Evolutionary conservation across 2,329 filamentous ascomycete species (phyloP).

Genomic region (Stenocarpella maydis): DNA sequence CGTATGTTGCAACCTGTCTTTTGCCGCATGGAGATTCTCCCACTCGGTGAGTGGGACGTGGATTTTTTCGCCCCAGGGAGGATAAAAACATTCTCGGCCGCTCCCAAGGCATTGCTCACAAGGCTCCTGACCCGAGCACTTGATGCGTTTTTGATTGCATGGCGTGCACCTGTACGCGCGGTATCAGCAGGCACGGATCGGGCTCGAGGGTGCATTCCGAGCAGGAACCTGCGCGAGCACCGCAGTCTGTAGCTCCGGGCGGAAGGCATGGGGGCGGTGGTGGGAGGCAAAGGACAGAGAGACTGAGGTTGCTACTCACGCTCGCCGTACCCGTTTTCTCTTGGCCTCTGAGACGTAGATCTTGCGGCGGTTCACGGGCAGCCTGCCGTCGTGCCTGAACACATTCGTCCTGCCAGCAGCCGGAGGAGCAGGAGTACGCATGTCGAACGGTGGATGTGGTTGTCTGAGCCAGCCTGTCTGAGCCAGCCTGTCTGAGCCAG

Average conservation of each 20-base stretch:
- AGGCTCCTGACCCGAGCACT: constrained; percentile 59
- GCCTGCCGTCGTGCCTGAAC: constrained; percentile 42
- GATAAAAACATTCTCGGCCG: constrained; percentile 55
- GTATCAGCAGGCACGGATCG: constrained; percentile 22
- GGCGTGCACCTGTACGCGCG: constrained; percentile 54
- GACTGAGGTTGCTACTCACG: constrained; percentile 48
- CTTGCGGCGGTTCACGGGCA: constrained; percentile 60
- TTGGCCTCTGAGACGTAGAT: constrained; percentile 56
- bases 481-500: constrained; percentile 11
- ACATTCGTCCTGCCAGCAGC: background rate
- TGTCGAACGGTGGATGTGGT: constrained; percentile 2
- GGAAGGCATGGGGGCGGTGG: too few species aligned
- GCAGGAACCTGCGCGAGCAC: background rate
- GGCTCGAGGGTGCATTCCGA: background rate
- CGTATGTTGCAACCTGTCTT: constrained; percentile 51
- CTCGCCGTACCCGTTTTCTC: constrained; percentile 58
- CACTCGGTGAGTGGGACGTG: constrained; percentile 51
- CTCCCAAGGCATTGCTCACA: constrained; percentile 55
- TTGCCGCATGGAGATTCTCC: constrained; percentile 50
- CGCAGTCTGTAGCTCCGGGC: background rate
- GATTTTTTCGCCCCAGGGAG: constrained; percentile 53
- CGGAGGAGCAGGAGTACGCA: constrained; percentile 27
- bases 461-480: constrained; percentile 1
- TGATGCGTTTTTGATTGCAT: constrained; percentile 61
- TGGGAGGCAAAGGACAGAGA: background rate